phyloP scores from a whole-genome alignment of 2,329 filamentous ascomycete species.

The Cryphonectria radicalis region DNA sequence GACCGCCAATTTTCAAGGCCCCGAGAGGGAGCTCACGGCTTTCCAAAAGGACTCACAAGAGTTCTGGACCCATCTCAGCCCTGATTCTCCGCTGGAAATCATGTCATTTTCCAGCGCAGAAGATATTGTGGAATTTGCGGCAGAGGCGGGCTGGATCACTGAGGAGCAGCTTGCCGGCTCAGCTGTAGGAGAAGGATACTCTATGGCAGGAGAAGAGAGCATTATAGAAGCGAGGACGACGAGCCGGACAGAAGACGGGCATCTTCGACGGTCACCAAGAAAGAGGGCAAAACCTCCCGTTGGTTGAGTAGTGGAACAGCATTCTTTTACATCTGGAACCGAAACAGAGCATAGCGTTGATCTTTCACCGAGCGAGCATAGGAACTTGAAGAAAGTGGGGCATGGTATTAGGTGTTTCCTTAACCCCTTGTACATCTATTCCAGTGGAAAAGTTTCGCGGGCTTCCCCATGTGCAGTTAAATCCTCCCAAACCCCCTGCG shows the following conservation, averaged over 20 bases:
- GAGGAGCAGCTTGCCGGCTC: conserved; percentile 51
- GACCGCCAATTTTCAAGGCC: conserved; percentile 50
- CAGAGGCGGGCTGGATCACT: conserved; percentile 62
- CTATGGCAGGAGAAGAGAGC: conserved; percentile 32
- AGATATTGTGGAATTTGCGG: conserved; percentile 60
- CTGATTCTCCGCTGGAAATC: conserved; percentile 50
- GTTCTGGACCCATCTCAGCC: conserved; percentile 58
- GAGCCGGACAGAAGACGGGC: conserved; percentile 17
- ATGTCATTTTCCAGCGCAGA: conserved; percentile 59
- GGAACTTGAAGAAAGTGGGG: background rate
- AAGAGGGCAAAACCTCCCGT: conserved; percentile 18
- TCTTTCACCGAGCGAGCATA: conserved; percentile 2
- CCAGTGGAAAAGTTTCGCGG: conserved; percentile 14
- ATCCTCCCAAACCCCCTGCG: background rate
- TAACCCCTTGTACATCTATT: conserved; percentile 1
- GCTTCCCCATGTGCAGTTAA: conserved; percentile 1
- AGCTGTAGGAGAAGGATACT: conserved; percentile 15
- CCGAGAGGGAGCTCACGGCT: conserved; percentile 47
- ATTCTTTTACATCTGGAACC: background rate
- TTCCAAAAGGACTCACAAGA: conserved; percentile 57
- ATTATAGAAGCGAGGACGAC: conserved; percentile 30
- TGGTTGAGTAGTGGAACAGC: background rate
- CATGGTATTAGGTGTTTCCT: background rate
- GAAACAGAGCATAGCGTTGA: background rate
- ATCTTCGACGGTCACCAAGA: conserved; percentile 30